Percentiles rank a stretch among this genome's conserved stretches.
phyloP scores from a whole-genome alignment of 805 yeast genomes.

The Pichia membranifaciens region DNA sequence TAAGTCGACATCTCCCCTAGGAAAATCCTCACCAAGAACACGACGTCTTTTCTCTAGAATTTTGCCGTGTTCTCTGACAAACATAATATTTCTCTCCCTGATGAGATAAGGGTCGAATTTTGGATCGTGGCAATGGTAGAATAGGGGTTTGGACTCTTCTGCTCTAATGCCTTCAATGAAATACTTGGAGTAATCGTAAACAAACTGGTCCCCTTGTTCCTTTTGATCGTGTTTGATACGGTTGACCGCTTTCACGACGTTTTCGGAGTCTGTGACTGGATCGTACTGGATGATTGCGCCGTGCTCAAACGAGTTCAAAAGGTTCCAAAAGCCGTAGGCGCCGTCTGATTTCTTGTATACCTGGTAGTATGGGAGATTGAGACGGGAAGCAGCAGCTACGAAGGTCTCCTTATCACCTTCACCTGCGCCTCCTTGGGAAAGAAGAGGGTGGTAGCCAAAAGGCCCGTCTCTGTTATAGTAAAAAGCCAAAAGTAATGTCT shows the following conservation, averaged over 20 bases:
- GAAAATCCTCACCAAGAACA: slow-evolving; percentile 19
- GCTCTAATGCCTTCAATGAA: slow-evolving; percentile 15
- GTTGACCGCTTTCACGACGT: slow-evolving; percentile 8
- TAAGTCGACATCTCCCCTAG: slow-evolving; percentile 16
- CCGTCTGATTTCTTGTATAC: slow-evolving; percentile 31
- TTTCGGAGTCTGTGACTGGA: slow-evolving; percentile 22
- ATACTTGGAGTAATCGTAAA: slow-evolving; percentile 16
- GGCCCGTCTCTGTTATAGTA: slow-evolving; percentile 68
- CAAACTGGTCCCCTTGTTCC: slow-evolving; percentile 10
- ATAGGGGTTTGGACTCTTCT: slow-evolving; percentile 17
- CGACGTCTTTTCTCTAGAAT: slow-evolving; percentile 16
- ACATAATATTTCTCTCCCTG: slow-evolving; percentile 11
- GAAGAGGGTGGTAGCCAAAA: slow-evolving; percentile 49
- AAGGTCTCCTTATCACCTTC: slow-evolving; percentile 78
- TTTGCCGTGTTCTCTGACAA: slow-evolving; percentile 4
- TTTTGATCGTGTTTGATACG: slow-evolving; percentile 9
- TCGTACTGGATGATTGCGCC: slow-evolving; percentile 30
- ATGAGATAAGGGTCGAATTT: slow-evolving; percentile 41
- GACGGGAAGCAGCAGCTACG: slow-evolving; percentile 53
- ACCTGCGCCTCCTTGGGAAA: slow-evolving; percentile 62
- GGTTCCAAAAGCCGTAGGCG: slow-evolving; percentile 24
- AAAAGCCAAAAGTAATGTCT: slow-evolving; percentile 51
- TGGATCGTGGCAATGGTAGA: slow-evolving; percentile 41
- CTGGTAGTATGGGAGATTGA: slow-evolving; percentile 44
- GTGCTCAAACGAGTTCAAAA: slow-evolving; percentile 26